Evolutionary conservation across 2,329 filamentous ascomycete species (phyloP), one percentile per base, ranked within the genome.

Genomic region (Intubia oerlemansii): DNA sequence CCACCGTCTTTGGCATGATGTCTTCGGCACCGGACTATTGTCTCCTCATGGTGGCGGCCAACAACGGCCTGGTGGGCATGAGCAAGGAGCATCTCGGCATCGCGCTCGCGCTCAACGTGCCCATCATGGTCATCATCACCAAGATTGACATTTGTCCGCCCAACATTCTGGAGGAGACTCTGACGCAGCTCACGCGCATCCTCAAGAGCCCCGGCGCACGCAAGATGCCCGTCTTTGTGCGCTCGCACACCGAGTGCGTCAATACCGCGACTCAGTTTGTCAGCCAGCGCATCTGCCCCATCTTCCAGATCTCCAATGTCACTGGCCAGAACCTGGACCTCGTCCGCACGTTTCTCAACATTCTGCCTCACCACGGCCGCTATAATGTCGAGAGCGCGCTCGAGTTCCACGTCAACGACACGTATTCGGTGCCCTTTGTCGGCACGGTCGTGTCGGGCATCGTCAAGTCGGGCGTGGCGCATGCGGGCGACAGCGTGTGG

Each of bases 121-220:
- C 88, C 1, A 81, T 98, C 41, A 91, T 98, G 80, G 84, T 95
- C 4, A 74, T 93, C 38, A 72, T 95, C 37, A 98, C 85, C 49
- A 98, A 95, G 57, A 92, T 95, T 38, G 88, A 95, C 47, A 95
- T 95, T 32, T 95, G 88, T 49, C 88, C 88, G 14, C 82, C 85
- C 2, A 78, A 95, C 39, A 93, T 98, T 43, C 59, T 98, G 15
- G 71, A 91, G 52, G 77, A 95, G 55, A 98, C 88, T 14, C 71
- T 95, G 25, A 76, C 71, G 9, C 85, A 95, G 49, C 67, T 98
- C 36, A 85, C 72, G 30, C 79, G 84, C 44, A 93, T 98, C 29
- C 61, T 98, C 39, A 92, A 92, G 50, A 90, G 79, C 32, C 84
- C 84, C 0, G 88, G 82, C 4, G 88, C 88, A 4, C 66, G 79